Evolutionary conservation across 1,284 basidiomycete species (phyloP).

Genomic region (Ustilago cynodontis): DNA sequence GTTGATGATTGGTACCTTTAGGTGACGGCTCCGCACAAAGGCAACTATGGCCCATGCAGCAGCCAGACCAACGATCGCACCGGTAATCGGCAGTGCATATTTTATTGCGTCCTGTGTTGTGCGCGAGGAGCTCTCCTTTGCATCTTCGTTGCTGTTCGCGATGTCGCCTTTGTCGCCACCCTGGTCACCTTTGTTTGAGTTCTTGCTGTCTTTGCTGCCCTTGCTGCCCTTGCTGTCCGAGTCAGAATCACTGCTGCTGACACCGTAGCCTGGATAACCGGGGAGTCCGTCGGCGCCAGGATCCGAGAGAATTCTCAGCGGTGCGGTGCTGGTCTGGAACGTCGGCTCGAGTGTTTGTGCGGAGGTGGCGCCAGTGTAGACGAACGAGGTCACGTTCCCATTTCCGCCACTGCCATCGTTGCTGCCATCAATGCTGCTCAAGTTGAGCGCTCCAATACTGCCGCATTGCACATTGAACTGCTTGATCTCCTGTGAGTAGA

Average conservation of each 20-base stretch:
- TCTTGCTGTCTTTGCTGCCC: slow-evolving; percentile 16
- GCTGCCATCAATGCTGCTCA: slow-evolving; percentile 12
- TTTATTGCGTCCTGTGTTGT: slow-evolving; percentile 27
- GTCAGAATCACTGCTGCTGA: slow-evolving; percentile 7
- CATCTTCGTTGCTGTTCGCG: slow-evolving; percentile 13
- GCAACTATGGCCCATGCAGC: slow-evolving; percentile 34
- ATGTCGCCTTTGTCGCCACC: slow-evolving; percentile 3
- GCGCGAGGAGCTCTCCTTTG: slow-evolving; percentile 1
- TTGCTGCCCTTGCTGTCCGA: slow-evolving; percentile 21
- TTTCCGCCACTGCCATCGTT: not conserved
- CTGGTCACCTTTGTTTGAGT: slow-evolving; percentile 3
- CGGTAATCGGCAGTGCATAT: slow-evolving; percentile 46
- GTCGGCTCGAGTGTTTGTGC: slow-evolving; percentile 36
- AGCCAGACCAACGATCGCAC: slow-evolving; percentile 31
- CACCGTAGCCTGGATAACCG: slow-evolving; percentile 38
- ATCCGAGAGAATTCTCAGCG: slow-evolving; percentile 28
- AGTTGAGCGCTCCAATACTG: slow-evolving; percentile 26
- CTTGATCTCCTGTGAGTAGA: slow-evolving; percentile 62
- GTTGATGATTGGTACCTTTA: slow-evolving; percentile 25
- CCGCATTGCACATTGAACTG: slow-evolving; percentile 54
- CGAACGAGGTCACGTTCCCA: slow-evolving; percentile 54
- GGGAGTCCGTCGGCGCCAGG: slow-evolving; percentile 33
- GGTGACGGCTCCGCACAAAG: slow-evolving; percentile 21
- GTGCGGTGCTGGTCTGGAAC: slow-evolving; percentile 36
- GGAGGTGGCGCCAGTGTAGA: slow-evolving; percentile 59